Conservation (phyloP, 1,139 yeast genomes). For the Protomyces lactucae-debilis region DNA sequence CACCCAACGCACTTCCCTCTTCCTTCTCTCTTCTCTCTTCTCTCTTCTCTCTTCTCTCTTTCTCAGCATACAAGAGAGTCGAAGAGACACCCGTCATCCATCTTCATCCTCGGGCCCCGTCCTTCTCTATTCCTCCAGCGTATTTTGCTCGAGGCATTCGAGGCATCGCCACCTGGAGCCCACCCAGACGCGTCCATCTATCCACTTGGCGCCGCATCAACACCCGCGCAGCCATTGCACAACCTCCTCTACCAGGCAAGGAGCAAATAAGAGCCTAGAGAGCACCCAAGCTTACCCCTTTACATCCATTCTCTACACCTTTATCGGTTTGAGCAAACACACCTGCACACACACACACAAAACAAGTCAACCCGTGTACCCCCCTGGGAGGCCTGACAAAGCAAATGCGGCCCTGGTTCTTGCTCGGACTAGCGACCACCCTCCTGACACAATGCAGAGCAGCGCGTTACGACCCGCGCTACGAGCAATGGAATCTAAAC, state of each 20-base stretch:
- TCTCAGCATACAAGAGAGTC: no score
- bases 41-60: background rate
- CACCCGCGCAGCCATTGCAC: no score
- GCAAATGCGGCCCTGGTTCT: background rate
- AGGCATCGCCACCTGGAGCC: no score
- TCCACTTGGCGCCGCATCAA: no score
- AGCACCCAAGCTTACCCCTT: background rate
- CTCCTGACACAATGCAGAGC: background rate
- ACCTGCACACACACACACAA: background rate
- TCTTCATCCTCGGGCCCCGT: no score
- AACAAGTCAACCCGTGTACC: background rate
- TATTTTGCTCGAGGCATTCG: no score
- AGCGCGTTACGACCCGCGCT: background rate
- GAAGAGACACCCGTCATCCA: no score
- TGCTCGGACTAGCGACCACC: background rate
- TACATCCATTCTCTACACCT: background rate
- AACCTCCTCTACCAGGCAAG: no score
- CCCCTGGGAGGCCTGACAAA: no score
- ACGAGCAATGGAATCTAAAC: slow-evolving; percentile 26
- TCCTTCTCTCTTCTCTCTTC: background rate
- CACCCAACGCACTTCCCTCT: background rate
- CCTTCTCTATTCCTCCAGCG: no score
- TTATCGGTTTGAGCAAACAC: background rate
- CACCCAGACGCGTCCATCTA: no score
- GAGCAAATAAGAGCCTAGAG: no score